Evolutionary conservation across 2,329 filamentous ascomycete species (phyloP).

Genomic region (Emergomyces orientalis): DNA sequence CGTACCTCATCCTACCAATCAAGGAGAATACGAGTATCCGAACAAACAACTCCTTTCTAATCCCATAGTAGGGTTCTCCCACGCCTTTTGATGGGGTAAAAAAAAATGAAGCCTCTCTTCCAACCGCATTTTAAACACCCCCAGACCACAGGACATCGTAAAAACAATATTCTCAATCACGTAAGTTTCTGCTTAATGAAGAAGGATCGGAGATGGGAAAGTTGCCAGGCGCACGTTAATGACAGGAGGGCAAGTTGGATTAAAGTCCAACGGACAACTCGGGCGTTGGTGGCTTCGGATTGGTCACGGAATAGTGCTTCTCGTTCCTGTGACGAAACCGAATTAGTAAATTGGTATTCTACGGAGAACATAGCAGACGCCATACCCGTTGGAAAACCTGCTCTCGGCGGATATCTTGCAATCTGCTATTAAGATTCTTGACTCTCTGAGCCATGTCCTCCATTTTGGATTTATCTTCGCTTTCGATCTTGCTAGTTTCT

Average conservation of each 20-base stretch:
- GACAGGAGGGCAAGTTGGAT: constrained; percentile 80
- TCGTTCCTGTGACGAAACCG: constrained; percentile 57
- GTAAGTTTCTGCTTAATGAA: constrained; percentile 99
- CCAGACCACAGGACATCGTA: neutral
- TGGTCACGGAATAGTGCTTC: constrained; percentile 98
- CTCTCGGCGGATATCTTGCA: constrained; percentile 84
- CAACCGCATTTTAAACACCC: neutral
- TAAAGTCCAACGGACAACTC: constrained; percentile 88
- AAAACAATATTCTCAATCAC: constrained; percentile 30
- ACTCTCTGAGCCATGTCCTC: constrained; percentile 81
- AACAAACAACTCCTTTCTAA: neutral
- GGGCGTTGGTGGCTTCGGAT: constrained; percentile 82
- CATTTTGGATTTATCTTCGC: constrained; percentile 86
- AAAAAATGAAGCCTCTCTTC: neutral
- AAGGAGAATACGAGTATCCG: neutral
- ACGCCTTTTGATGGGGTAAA: neutral
- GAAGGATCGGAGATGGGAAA: constrained; percentile 90
- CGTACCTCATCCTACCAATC: neutral
- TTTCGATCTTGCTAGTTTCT: constrained; percentile 88
- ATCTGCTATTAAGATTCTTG: constrained; percentile 74
- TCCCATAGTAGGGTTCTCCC: neutral
- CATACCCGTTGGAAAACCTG: constrained; percentile 88
- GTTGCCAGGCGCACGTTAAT: constrained; percentile 89
- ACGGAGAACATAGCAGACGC: constrained; percentile 19
- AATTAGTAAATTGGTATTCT: neutral